Evolutionary conservation across 2,329 filamentous ascomycete genomes (phyloP), one percentile per base, ranked within the genome.

Genomic region (Trichoderma semiorbis): DNA sequence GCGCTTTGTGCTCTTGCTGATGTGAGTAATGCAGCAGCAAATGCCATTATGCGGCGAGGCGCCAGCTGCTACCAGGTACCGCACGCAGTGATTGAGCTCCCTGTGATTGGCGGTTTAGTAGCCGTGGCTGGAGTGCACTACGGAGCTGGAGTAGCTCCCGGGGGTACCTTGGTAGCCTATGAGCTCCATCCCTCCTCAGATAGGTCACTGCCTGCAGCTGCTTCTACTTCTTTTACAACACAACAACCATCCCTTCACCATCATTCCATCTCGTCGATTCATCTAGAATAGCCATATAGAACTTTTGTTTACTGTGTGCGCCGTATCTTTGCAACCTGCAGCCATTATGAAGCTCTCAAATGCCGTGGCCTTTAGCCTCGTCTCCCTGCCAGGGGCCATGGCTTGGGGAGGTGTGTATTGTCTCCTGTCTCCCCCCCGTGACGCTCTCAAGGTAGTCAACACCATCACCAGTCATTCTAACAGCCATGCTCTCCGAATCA

Each of bases 361-460:
- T 63, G 72, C 77, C 47, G 58, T 82, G 67, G 75, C 78, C 66
- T 60, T 80, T 26, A 76, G 78, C 62, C 75, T 82, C 47, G 77
- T 80, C 57, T 78, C 78, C 70, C 71, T 81, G 30, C 82, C 81
- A 11, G 75, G 77, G 24, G 80, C 77, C 5, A 74, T 78, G 57
- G 83, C 83, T 67, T 85, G 83, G 83, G 83, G 83, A 72, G 80
- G 83, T 84, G 79, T 63, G 82, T 79, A 36, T 68, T 43, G 28
- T n/a, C 36, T 58, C 26, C 18, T 18, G 36, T 18, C 16, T 43
- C 36, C 18, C 16, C 26, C 32, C n/a, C 28, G 66, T 69, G 66
- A 61, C 39, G 21, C 63, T 26, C 43, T 18, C 47, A n/a, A n/a
- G n/a, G n/a, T 26, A 43, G 43, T 32, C 47, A 21, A 57, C 26